phyloP scores from a whole-genome alignment of 306 rosid genomes.

The Lotus japonicus region DNA sequence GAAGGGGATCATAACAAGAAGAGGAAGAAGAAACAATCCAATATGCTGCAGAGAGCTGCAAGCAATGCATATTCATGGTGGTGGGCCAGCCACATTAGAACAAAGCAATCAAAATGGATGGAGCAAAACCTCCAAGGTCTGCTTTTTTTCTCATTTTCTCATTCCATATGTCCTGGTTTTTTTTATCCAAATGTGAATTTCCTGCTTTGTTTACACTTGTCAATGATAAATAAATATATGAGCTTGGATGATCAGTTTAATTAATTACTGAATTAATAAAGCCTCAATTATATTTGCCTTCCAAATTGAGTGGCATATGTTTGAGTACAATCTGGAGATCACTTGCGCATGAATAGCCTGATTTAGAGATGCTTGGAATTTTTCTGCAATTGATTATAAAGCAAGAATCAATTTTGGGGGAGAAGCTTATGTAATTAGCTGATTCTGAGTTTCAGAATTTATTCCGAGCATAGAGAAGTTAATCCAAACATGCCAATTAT shows the following conservation, averaged over 20 bases:
- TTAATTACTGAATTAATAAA: no score
- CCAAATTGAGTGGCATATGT: no score
- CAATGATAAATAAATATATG: neutral
- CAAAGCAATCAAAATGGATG: conserved; percentile 99
- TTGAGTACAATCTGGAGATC: no score
- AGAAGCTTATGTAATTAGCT: neutral
- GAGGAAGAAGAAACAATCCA: neutral
- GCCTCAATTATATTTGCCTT: no score
- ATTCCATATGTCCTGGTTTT: neutral
- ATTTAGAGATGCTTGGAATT: no score
- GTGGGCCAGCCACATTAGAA: conserved; percentile 98
- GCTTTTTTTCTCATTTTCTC: neutral
- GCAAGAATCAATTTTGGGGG: no score
- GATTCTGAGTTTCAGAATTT: no score
- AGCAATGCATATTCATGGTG: conserved; percentile 99
- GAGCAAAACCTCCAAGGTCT: conserved; percentile 89
- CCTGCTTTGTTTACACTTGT: conserved; percentile 4
- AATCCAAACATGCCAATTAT: no score
- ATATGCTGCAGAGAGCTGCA: conserved; percentile 97
- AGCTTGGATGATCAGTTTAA: neutral
- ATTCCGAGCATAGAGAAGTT: no score
- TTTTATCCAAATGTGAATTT: neutral
- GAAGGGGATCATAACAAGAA: neutral
- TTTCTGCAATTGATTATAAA: no score
- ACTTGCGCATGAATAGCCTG: no score